Evolutionary conservation across 2,329 filamentous ascomycete genomes (phyloP).

Genomic region (Zopfia rhizophila): DNA sequence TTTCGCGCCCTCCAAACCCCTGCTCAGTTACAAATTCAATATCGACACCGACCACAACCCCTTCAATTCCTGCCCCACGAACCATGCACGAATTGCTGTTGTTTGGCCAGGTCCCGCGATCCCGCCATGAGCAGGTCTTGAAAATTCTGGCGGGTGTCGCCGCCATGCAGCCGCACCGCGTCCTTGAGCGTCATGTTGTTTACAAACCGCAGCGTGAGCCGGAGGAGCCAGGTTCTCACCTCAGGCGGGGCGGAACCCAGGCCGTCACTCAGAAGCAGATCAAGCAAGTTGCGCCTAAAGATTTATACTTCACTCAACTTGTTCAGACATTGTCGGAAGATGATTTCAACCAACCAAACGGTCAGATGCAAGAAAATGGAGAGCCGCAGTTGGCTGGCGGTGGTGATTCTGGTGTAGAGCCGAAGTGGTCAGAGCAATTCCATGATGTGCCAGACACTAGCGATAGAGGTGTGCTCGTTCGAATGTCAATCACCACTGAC

Average conservation of each 20-base stretch:
- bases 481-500: slow-evolving; percentile 61
- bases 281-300: slow-evolving; percentile 50
- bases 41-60: slow-evolving; percentile 27
- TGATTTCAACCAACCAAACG: slow-evolving; percentile 43
- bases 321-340: slow-evolving; percentile 54
- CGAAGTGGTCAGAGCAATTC: slow-evolving; percentile 52
- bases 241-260: slow-evolving; percentile 51
- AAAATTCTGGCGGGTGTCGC: slow-evolving; percentile 70
- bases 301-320: slow-evolving; percentile 65
- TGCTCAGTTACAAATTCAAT: slow-evolving; percentile 38
- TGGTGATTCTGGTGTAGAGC: slow-evolving; percentile 34
- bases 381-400: slow-evolving; percentile 29
- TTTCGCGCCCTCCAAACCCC: slow-evolving; percentile 24
- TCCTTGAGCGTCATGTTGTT: slow-evolving; percentile 66
- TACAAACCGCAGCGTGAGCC: slow-evolving; percentile 66
- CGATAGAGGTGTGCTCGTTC: slow-evolving; percentile 63
- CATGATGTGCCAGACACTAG: slow-evolving; percentile 59
- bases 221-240: slow-evolving; percentile 49
- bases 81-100: slow-evolving; percentile 71
- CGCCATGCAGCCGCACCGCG: slow-evolving; percentile 67
- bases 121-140: slow-evolving; percentile 69
- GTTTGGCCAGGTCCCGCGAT: slow-evolving; percentile 66
- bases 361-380: slow-evolving; percentile 17
- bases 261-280: slow-evolving; percentile 37
- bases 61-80: slow-evolving; percentile 15